Evolutionary conservation across 495 filamentous ascomycete genomes (phyloP).

Genomic region (Penicillium manginii): DNA sequence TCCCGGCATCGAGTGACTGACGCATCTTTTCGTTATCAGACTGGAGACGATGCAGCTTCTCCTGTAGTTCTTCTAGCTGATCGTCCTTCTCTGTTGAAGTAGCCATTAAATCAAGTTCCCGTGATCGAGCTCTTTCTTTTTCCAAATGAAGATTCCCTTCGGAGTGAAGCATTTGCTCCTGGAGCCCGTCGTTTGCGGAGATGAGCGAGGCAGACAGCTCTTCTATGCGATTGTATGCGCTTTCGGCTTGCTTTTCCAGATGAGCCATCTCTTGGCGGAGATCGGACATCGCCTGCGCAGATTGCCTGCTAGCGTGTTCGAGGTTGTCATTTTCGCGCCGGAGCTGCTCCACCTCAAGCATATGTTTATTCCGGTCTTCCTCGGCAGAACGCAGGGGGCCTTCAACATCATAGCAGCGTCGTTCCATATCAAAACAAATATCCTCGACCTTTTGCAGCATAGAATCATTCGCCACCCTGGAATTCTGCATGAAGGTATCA

Average conservation of each 20-base stretch:
- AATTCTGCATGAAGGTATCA: slow-evolving; percentile 37
- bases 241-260: slow-evolving; percentile 35
- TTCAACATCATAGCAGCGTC: slow-evolving; percentile 54
- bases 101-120: slow-evolving; percentile 49
- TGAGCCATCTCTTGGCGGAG: slow-evolving; percentile 35
- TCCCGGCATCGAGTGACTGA: slow-evolving; percentile 20
- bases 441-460: slow-evolving; percentile 53
- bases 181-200: slow-evolving; percentile 30
- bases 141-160: slow-evolving; percentile 28
- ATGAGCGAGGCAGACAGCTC: slow-evolving; percentile 35
- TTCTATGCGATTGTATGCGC: slow-evolving; percentile 26
- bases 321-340: slow-evolving; percentile 33
- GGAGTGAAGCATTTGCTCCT: slow-evolving; percentile 26
- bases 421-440: slow-evolving; percentile 59
- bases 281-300: slow-evolving; percentile 20
- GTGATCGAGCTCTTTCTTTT: slow-evolving; percentile 37
- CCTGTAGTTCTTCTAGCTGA: slow-evolving; percentile 42
- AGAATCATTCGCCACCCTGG: slow-evolving; percentile 38
- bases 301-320: slow-evolving; percentile 29
- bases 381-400: slow-evolving; percentile 49
- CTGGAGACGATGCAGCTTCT: slow-evolving; percentile 22
- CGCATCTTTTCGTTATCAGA: slow-evolving; percentile 25
- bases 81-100: slow-evolving; percentile 52
- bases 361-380: slow-evolving; percentile 44
- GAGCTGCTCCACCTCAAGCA: slow-evolving; percentile 29